These are phyloP conservation scores for Apiospora hydei DNA, from an alignment of 2,329 filamentous ascomycete species.

Conservation along the genomic window DNA sequence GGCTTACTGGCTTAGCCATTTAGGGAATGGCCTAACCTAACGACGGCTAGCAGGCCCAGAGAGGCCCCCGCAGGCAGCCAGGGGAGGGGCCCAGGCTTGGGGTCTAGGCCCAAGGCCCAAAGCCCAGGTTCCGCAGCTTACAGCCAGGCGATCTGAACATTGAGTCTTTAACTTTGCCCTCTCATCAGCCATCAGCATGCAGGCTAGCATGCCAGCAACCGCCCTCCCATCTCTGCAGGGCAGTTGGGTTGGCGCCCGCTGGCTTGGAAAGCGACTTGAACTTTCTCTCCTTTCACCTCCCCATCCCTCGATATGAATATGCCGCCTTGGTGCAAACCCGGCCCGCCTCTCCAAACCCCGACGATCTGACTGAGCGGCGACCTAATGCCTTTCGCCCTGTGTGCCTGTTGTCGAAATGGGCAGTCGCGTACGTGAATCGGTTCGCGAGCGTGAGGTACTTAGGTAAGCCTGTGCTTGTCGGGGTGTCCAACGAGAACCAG, in stretches of 20 bases:
- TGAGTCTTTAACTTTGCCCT: no score
- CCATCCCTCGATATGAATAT: background rate
- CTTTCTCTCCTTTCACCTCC: background rate
- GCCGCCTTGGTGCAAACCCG: background rate
- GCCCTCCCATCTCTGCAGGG: background rate
- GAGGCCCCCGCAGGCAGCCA: no score
- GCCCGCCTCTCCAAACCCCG: no score
- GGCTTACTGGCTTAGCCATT: no score
- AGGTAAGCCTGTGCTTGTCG: background rate
- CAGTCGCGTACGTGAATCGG: slow-evolving; percentile 10
- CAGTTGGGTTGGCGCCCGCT: background rate
- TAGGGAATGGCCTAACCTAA: no score
- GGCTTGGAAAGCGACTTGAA: background rate
- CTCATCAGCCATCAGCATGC: no score
- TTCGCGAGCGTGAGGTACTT: slow-evolving; percentile 17
- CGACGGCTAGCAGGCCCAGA: no score
- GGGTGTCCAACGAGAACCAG: background rate
- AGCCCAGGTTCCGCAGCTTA: no score
- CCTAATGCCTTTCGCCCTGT: background rate
- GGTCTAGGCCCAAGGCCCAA: no score
- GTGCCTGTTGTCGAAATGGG: background rate
- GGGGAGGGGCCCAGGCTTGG: no score
- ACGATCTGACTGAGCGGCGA: background rate
- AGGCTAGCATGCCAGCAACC: background rate
- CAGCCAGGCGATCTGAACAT: no score